phyloP scores from a whole-genome alignment of 1,284 basidiomycete species.

The Vanrija humicola region DNA sequence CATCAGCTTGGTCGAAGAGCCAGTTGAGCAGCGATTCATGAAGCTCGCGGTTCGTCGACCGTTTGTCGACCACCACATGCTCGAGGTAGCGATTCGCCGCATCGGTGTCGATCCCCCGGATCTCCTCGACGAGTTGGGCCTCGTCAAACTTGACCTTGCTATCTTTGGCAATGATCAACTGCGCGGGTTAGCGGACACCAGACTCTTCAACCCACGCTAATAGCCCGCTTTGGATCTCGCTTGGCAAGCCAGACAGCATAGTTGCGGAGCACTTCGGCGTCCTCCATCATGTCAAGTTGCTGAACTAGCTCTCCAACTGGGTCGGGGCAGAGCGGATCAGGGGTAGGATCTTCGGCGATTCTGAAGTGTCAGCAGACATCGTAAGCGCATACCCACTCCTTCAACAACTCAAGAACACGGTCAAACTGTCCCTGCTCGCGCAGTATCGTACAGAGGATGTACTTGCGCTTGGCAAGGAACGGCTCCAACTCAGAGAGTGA shows the following conservation, averaged over 20 bases:
- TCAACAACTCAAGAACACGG: conserved; percentile 64
- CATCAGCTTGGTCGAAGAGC: conserved; percentile 31
- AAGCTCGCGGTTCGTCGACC: conserved; percentile 44
- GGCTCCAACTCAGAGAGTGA: conserved; percentile 64
- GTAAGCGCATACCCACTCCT: conserved; percentile 57
- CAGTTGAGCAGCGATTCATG: conserved; percentile 36
- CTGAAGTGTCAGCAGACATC: conserved; percentile 47
- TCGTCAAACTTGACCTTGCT: conserved; percentile 55
- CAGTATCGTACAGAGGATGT: conserved; percentile 64
- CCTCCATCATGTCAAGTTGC: conserved; percentile 60
- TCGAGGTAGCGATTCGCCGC: conserved; percentile 72
- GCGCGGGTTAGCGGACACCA: background rate
- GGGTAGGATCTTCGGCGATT: conserved; percentile 65
- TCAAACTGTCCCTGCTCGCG: conserved; percentile 57
- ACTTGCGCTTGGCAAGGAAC: conserved; percentile 59
- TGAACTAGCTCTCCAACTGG: conserved; percentile 66
- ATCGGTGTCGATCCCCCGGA: conserved; percentile 43
- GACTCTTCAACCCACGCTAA: conserved; percentile 68
- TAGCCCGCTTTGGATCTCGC: conserved; percentile 63
- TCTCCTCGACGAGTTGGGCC: conserved; percentile 38
- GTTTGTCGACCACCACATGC: conserved; percentile 67
- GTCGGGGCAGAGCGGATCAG: conserved; percentile 63
- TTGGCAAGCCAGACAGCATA: conserved; percentile 79
- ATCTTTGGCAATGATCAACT: conserved; percentile 53
- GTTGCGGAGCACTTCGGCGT: conserved; percentile 60